Evolutionary conservation across 176 grass and related monocot genomes (phyloP), one percentile per base, ranked within the genome.

Genomic region (Juncus effusus): DNA sequence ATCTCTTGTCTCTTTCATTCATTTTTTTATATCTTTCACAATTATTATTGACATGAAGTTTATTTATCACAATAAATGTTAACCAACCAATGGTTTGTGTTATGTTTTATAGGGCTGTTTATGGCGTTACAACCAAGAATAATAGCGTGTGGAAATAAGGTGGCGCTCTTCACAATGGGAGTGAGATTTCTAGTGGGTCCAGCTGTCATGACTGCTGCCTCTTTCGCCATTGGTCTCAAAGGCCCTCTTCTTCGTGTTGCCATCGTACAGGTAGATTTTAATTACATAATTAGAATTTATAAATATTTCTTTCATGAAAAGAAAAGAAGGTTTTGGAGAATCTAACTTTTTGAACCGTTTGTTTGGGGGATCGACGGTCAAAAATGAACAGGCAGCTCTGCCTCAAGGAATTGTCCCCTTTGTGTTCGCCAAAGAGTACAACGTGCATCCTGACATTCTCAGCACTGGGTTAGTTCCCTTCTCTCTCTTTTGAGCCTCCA

Each of bases 401-500:
- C 91, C 91, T 28, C 91, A 96, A 80, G 91, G 87, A 60, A 90
- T 96, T 85, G 87, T 96, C 84, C 87, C 91, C 79, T 96, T 96
- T 81, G 87, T 96, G 55, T 96, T 90, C 72, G 91, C 91, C 70
- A 96, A 96, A 79, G 91, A 96, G 87, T 96, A 96, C 91, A 87
- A 89, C 79, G 72, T 96, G 81, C 91, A 96, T 79, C 91, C 91
- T 67, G 87, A 85, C 87, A 96, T 96, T 55, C 87, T 96, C 63
- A 96, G 91, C 84, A 96, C 91, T 54, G 91, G 81, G 91, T 96
- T 79, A 85, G 89, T 65, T 13, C 4, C 19, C 16, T 37, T 75
- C 65, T 67, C 44, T 64, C 15, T 42, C 11, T 37, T 28, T 28
- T 28, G 19, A 1, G 19, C 19, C 19, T 28, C 19, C 19, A 28